Percentiles rank a stretch among this genome's conserved stretches.
Conservation (phyloP, 225 moss, liverwort and hornwort genomes). For the Polytrichum formosum region DNA sequence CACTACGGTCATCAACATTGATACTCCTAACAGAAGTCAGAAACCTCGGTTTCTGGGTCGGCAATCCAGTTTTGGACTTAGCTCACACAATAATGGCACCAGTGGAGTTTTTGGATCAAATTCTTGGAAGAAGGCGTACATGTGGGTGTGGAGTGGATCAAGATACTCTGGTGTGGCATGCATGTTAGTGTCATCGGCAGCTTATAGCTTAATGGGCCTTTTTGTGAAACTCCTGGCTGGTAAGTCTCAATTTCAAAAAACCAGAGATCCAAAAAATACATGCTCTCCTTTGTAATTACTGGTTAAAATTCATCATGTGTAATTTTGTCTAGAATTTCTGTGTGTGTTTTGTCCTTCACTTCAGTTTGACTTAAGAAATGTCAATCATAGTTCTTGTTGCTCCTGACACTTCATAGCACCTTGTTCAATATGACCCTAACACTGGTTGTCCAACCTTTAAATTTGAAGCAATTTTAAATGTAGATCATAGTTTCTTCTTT, state of each 20-base stretch:
- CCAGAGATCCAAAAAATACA: no score
- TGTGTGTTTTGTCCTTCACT: no score
- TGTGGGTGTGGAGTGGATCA: slow-evolving; percentile 70
- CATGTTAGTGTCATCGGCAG: slow-evolving; percentile 71
- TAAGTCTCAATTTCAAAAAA: slow-evolving; percentile 9
- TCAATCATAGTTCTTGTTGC: no score
- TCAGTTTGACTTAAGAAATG: no score
- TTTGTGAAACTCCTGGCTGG: slow-evolving; percentile 72
- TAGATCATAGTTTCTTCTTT: no score
- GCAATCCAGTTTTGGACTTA: slow-evolving; percentile 21
- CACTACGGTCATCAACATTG: slow-evolving; percentile 15
- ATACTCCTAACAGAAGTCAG: slow-evolving; percentile 25
- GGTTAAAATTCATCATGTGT: no score
- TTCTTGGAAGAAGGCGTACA: slow-evolving; percentile 18
- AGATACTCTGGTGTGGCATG: slow-evolving; percentile 62
- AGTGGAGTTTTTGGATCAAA: neutral
- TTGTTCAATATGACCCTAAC: no score
- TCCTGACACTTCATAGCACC: neutral
- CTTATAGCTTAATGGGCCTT: slow-evolving; percentile 76
- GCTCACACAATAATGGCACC: slow-evolving; percentile 8
- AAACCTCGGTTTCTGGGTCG: slow-evolving; percentile 18
- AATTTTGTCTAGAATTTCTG: no score
- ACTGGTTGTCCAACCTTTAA: no score
- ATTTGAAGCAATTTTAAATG: neutral
- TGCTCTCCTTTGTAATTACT: no score